phyloP scores from a whole-genome alignment of 208 protist species.

The Acanthamoeba castellanii region DNA sequence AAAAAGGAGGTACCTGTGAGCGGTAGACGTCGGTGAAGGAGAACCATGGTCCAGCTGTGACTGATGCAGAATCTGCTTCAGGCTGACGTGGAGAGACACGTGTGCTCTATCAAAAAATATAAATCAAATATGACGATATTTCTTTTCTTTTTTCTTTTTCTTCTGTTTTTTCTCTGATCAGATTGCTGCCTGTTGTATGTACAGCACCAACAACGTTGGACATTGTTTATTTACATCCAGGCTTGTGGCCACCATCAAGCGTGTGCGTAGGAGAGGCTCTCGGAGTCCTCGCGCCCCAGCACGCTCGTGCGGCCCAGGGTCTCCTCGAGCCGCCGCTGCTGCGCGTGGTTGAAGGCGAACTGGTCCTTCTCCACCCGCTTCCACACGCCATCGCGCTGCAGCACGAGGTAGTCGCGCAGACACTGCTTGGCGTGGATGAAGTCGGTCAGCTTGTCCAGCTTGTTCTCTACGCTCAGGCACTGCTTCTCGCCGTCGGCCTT shows the following conservation, averaged over 20 bases:
- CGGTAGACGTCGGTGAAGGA: too few relatives aligned
- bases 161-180: too few relatives aligned
- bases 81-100: too few relatives aligned
- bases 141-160: too few relatives aligned
- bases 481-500: neutral
- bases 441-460: constrained; percentile 58
- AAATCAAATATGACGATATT: too few relatives aligned
- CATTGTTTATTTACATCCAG: neutral
- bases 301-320: constrained; percentile 1
- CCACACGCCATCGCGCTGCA: neutral
- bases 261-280: constrained; percentile 28
- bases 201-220: neutral
- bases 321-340: constrained; percentile 49
- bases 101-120: too few relatives aligned
- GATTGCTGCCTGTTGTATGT: too few relatives aligned
- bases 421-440: constrained; percentile 66
- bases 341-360: constrained; percentile 53
- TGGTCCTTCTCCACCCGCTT: constrained; percentile 3
- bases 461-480: constrained; percentile 63
- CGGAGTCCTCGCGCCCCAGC: neutral
- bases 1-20: neutral
- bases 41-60: too few relatives aligned
- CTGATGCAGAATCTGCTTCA: too few relatives aligned
- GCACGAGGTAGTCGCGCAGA: constrained; percentile 8
- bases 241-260: neutral